These are phyloP conservation scores for Malus sylvestris DNA, from an alignment of 306 rosid genomes.

Conservation along the genomic window DNA sequence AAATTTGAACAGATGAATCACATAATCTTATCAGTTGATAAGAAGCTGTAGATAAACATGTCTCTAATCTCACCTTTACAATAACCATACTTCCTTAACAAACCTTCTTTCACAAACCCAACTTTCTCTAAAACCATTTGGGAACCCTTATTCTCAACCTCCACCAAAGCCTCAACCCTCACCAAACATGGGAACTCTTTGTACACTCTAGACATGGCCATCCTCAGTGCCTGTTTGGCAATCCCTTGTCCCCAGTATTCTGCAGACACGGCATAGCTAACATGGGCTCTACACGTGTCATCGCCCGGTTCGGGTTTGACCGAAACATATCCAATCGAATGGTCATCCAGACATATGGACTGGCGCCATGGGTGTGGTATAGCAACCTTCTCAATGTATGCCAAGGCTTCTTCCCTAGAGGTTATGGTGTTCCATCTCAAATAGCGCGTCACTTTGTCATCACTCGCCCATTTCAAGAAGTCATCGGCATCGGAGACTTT, in stretches of 20 bases:
- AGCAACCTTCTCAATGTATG: conserved; percentile 27
- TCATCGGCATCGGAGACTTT: conserved; percentile 28
- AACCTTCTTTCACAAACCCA: conserved; percentile 46
- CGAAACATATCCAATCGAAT: conserved; percentile 24
- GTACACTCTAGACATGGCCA: conserved; percentile 21
- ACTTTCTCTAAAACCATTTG: conserved; percentile 44
- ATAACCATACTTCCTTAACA: conserved; percentile 39
- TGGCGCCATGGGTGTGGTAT: conserved; percentile 51
- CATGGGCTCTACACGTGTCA: conserved; percentile 28
- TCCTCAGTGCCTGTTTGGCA: conserved; percentile 31
- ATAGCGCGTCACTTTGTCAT: conserved; percentile 29
- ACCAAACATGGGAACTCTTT: conserved; percentile 24
- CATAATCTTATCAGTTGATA: conserved; percentile 13
- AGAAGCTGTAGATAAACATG: conserved; percentile 20
- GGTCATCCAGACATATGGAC: conserved; percentile 32
- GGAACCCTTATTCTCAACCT: conserved; percentile 40
- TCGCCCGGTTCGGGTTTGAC: conserved; percentile 24
- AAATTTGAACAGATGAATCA: background rate
- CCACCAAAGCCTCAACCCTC: conserved; percentile 50
- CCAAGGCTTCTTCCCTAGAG: conserved; percentile 34
- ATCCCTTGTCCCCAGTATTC: conserved; percentile 52
- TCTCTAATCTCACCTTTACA: conserved; percentile 44
- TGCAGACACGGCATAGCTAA: conserved; percentile 36
- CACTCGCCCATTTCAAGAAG: conserved; percentile 28
- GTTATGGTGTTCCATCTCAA: conserved; percentile 29